Evolutionary conservation across 208 protist genomes (phyloP).

Genomic region (Trypanosoma theileri): DNA sequence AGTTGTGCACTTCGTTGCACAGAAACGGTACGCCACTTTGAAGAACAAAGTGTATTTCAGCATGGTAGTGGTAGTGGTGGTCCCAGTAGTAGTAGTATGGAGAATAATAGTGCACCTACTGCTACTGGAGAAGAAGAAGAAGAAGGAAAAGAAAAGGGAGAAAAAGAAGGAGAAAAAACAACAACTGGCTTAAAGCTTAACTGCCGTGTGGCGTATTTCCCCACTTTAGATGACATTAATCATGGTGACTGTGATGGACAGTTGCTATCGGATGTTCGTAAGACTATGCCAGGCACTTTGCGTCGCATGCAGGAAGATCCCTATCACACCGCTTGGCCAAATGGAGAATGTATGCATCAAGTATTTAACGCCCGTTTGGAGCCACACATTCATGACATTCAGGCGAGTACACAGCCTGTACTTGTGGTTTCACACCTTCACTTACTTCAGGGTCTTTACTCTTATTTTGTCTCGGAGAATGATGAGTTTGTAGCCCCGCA

Average conservation of each 20-base stretch:
- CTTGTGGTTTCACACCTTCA: conserved; percentile 81
- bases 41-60: conserved; percentile 45
- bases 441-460: conserved; percentile 83
- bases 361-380: conserved; percentile 86
- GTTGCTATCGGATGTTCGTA: conserved; percentile 64
- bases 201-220: conserved; percentile 83
- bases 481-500: conserved; percentile 69
- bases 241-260: conserved; percentile 86
- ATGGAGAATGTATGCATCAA: conserved; percentile 88
- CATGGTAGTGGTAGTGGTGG: neutral
- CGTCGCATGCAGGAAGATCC: conserved; percentile 77
- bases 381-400: conserved; percentile 90
- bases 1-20: conserved; percentile 81
- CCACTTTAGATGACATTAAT: conserved; percentile 85
- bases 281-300: conserved; percentile 80
- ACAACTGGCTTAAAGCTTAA: conserved; percentile 23
- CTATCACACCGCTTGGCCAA: conserved; percentile 87
- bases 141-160: too few relatives aligned
- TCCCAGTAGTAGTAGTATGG: too few relatives aligned
- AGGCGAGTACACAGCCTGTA: conserved; percentile 73
- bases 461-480: conserved; percentile 85
- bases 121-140: too few relatives aligned
- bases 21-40: conserved; percentile 82
- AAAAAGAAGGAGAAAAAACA: too few relatives aligned
- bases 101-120: too few relatives aligned